Percentiles rank a stretch among this genome's conserved stretches.
These are phyloP conservation scores for Abrus precatorius DNA, from an alignment of 306 rosid genomes.

Conservation along the genomic window DNA sequence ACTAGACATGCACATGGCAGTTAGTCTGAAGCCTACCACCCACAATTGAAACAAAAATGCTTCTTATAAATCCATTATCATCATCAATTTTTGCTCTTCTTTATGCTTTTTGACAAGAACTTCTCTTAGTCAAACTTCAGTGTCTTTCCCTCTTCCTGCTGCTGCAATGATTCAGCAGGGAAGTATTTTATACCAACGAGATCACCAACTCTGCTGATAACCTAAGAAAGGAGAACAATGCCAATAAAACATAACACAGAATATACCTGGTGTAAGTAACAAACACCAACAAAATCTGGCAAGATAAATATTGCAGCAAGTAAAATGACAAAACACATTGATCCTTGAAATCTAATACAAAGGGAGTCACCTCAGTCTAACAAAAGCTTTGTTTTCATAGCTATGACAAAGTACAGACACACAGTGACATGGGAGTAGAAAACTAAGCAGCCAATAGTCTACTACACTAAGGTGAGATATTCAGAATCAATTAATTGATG, in stretches of 20 bases:
- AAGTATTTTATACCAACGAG: conserved; percentile 81
- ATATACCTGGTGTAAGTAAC: conserved; percentile 6
- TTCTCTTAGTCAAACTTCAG: conserved; percentile 39
- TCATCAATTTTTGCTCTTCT: conserved; percentile 13
- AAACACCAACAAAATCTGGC: not conserved
- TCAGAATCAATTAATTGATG: conserved; percentile 4
- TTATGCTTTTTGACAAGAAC: not conserved
- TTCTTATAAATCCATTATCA: conserved; percentile 7
- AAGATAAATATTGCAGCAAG: not conserved
- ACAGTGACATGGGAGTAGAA: not conserved
- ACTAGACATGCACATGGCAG: conserved; percentile 1
- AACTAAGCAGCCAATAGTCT: not conserved
- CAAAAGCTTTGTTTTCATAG: not conserved
- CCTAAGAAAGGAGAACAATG: conserved; percentile 51
- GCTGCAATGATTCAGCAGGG: conserved; percentile 75
- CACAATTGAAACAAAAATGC: conserved; percentile 26
- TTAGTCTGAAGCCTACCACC: conserved; percentile 14
- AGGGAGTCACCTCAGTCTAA: not conserved
- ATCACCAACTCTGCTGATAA: conserved; percentile 76
- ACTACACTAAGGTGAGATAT: not conserved
- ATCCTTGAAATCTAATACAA: not conserved
- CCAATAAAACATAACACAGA: conserved; percentile 2
- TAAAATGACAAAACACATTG: not conserved
- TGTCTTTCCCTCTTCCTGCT: conserved; percentile 37
- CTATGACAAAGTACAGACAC: not conserved